A percentile compares a stretch with the other conserved stretches of the same genome.
Conservation (phyloP, 345 rosid species). For the Raphanus sativus region DNA sequence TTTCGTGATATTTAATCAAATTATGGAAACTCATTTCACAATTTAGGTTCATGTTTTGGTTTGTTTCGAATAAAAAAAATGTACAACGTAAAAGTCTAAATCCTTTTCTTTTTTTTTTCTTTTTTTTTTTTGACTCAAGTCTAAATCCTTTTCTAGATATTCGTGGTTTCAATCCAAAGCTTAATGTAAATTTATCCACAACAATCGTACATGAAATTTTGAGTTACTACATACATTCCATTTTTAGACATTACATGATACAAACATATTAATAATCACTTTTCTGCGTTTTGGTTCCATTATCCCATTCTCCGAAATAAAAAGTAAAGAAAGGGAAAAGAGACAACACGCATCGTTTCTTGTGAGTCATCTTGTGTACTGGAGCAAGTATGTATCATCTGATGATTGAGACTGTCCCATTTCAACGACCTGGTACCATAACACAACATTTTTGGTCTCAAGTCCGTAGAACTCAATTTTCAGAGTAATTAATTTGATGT, state of each 20-base stretch:
- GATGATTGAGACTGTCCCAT: conserved; percentile 46
- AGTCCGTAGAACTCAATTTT: background rate
- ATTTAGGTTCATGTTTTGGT: background rate
- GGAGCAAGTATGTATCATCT: conserved; percentile 67
- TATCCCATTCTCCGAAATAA: conserved; percentile 17
- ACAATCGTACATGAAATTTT: conserved; percentile 13
- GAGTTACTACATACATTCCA: background rate
- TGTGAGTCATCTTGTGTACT: conserved; percentile 31
- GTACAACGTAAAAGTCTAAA: background rate
- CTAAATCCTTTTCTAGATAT: background rate
- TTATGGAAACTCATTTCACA: background rate
- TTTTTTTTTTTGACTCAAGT: too few species aligned
- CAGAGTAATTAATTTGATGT: conserved; percentile 4
- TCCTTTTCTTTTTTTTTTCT: too few species aligned
- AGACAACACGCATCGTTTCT: conserved; percentile 5
- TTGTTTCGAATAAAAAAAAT: background rate
- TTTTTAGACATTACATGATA: background rate
- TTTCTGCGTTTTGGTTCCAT: conserved; percentile 5
- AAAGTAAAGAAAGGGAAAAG: conserved; percentile 5
- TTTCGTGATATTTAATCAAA: background rate
- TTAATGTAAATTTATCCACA: background rate
- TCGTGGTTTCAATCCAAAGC: background rate
- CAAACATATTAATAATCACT: background rate
- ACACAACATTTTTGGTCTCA: conserved; percentile 10
- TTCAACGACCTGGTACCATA: conserved; percentile 58